Evolutionary conservation across 2,329 filamentous ascomycete genomes (phyloP).

Genomic region (Didymella arachidicola): DNA sequence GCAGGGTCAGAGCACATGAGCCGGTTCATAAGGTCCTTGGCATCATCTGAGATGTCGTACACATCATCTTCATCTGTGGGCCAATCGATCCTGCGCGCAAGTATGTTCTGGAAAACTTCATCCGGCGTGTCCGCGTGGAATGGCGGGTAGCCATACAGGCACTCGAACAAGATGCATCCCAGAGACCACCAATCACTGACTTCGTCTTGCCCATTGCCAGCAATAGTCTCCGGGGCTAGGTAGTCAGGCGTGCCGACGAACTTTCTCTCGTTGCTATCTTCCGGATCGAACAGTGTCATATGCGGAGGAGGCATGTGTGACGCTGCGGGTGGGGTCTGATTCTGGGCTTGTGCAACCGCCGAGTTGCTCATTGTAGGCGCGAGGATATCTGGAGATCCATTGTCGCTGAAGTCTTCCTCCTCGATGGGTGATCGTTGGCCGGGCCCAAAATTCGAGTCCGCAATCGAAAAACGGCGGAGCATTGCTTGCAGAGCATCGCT

Average conservation of each 20-base stretch:
- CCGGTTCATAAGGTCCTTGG: constrained; percentile 93
- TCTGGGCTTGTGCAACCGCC: constrained; percentile 59
- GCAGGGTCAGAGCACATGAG: constrained; percentile 85
- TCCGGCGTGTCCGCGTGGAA: constrained; percentile 92
- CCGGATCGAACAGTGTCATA: constrained; percentile 91
- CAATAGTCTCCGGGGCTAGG: constrained; percentile 94
- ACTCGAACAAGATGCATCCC: constrained; percentile 98
- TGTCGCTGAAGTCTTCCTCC: constrained; percentile 75
- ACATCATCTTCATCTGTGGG: constrained; percentile 82
- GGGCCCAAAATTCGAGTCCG: constrained; percentile 56
- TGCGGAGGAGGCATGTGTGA: constrained; percentile 88
- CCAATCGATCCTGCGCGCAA: constrained; percentile 90
- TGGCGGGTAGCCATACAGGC: constrained; percentile 89
- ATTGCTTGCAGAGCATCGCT: constrained; percentile 85
- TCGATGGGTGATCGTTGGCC: constrained; percentile 69
- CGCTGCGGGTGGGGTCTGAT: constrained; percentile 66
- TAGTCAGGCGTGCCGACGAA: constrained; percentile 99
- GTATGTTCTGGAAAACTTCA: constrained; percentile 94
- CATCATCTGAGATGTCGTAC: constrained; percentile 78
- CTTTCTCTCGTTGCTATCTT: constrained; percentile 81
- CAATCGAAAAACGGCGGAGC: constrained; percentile 72
- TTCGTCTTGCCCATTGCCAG: constrained; percentile 93
- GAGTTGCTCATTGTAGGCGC: constrained; percentile 65
- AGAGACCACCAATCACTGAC: constrained; percentile 99
- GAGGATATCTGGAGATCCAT: constrained; percentile 81